Evolutionary conservation across 2,329 filamentous ascomycete genomes (phyloP).

Genomic region (Torrubiellomyces zombiae): DNA sequence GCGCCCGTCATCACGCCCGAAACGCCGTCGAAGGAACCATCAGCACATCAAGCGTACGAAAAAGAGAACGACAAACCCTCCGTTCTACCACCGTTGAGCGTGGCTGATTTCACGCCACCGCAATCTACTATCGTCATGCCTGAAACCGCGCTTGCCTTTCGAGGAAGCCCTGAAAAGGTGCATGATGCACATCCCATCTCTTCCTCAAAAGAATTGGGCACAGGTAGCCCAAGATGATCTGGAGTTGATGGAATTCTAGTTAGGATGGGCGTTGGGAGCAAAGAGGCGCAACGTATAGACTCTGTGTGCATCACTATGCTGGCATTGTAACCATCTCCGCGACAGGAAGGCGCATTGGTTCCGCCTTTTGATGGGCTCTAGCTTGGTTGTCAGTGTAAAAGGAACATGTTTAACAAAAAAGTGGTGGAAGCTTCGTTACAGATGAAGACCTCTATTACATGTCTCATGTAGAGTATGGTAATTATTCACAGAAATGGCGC

Average conservation of each 20-base stretch:
- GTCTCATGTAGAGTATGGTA: too few species aligned
- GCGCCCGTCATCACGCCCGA: slow-evolving; percentile 4
- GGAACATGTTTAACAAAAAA: too few species aligned
- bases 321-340: too few species aligned
- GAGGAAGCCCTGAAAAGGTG: slow-evolving; percentile 44
- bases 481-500: slow-evolving; percentile 1
- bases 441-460: too few species aligned
- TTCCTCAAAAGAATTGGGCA: too few species aligned
- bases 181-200: too few species aligned
- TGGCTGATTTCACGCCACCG: slow-evolving; percentile 4
- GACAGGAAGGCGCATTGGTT: too few species aligned
- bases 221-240: slow-evolving; percentile 9
- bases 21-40: neutral
- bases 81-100: slow-evolving; percentile 3
- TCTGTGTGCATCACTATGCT: too few species aligned
- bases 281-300: slow-evolving; percentile 2
- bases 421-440: too few species aligned
- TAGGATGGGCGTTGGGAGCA: neutral
- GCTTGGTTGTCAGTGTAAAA: too few species aligned
- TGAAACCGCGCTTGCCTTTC: slow-evolving; percentile 36
- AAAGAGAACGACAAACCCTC: slow-evolving; percentile 5
- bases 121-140: slow-evolving; percentile 16
- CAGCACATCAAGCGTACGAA: slow-evolving; percentile 1
- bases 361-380: too few species aligned
- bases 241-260: slow-evolving; percentile 6